A percentile compares a stretch with the other conserved stretches of the same genome.
These are phyloP conservation scores for Cudoniella acicularis DNA, from an alignment of 495 filamentous ascomycete genomes.

Conservation along the genomic window DNA sequence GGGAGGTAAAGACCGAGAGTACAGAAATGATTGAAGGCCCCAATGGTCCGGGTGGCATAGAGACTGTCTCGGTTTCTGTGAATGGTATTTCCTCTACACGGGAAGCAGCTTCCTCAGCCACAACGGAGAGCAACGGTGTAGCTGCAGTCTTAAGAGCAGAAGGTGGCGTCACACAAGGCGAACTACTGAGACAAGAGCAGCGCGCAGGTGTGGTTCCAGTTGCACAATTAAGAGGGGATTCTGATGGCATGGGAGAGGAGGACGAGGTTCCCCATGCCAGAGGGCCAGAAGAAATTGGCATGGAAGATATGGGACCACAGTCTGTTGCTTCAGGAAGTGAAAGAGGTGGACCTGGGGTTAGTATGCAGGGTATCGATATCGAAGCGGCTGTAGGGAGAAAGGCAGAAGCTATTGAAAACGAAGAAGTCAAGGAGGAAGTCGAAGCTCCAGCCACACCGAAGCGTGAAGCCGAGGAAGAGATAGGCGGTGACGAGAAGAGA, in stretches of 20 bases:
- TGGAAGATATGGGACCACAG: conserved; percentile 84
- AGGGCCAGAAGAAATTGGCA: conserved; percentile 76
- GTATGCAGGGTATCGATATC: conserved; percentile 48
- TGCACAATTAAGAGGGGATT: conserved; percentile 35
- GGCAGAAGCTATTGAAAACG: conserved; percentile 18
- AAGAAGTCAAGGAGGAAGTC: conserved; percentile 18
- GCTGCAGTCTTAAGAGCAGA: conserved; percentile 28
- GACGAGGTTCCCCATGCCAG: conserved; percentile 75
- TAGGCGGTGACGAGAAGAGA: conserved; percentile 27
- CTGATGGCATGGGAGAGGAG: conserved; percentile 38
- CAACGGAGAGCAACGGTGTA: background rate
- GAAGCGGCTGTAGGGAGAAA: conserved; percentile 50
- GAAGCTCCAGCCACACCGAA: conserved; percentile 31
- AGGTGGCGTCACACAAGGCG: conserved; percentile 68
- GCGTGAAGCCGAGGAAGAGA: conserved; percentile 41
- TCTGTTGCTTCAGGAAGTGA: conserved; percentile 19
- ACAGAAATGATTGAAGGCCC: conserved; percentile 70
- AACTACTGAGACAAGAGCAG: conserved; percentile 75
- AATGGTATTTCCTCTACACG: conserved; percentile 54
- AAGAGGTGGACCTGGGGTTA: conserved; percentile 26
- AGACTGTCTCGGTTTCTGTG: conserved; percentile 65
- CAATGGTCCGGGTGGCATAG: conserved; percentile 64
- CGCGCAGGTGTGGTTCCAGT: conserved; percentile 62
- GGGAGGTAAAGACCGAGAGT: conserved; percentile 58
- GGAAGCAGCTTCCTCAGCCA: conserved; percentile 20